phyloP scores from a whole-genome alignment of 176 grass and related monocot species.

The Tillandsia leiboldiana region DNA sequence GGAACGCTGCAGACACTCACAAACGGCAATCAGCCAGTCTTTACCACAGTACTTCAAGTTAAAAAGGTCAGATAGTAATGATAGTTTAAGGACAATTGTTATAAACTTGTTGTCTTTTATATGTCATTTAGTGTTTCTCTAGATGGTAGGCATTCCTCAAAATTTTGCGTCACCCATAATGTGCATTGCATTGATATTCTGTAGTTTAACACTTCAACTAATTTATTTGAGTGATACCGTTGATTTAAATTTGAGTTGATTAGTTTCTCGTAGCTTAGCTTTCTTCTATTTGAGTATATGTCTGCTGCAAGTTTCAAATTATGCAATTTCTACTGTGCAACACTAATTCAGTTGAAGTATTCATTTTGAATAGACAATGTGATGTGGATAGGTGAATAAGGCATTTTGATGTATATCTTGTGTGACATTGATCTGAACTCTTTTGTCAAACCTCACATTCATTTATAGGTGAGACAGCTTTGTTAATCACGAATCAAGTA shows the following conservation, averaged over 20 bases:
- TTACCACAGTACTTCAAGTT: slow-evolving; percentile 82
- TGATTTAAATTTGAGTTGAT: too few relatives aligned
- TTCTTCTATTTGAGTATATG: not conserved
- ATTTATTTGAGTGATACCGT: not conserved
- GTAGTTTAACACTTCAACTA: not conserved
- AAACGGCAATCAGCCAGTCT: slow-evolving; percentile 36
- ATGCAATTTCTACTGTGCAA: not conserved
- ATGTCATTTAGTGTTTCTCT: not conserved
- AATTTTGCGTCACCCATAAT: not conserved
- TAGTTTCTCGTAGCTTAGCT: not conserved
- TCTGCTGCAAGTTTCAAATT: not conserved
- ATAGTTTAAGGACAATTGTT: not conserved
- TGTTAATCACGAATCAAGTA: too few relatives aligned
- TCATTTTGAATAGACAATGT: too few relatives aligned
- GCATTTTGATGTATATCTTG: too few relatives aligned
- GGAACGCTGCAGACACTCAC: slow-evolving; percentile 47
- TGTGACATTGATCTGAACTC: too few relatives aligned
- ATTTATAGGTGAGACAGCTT: too few relatives aligned
- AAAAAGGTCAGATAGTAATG: slow-evolving; percentile 46
- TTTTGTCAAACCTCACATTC: too few relatives aligned
- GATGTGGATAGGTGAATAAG: too few relatives aligned
- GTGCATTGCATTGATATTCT: not conserved
- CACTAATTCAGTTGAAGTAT: not conserved
- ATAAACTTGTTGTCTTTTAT: not conserved
- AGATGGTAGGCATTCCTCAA: not conserved